Base-by-base conservation (phyloP, 2,329 filamentous ascomycete genomes). In the Coleophoma crateriformis region DNA sequence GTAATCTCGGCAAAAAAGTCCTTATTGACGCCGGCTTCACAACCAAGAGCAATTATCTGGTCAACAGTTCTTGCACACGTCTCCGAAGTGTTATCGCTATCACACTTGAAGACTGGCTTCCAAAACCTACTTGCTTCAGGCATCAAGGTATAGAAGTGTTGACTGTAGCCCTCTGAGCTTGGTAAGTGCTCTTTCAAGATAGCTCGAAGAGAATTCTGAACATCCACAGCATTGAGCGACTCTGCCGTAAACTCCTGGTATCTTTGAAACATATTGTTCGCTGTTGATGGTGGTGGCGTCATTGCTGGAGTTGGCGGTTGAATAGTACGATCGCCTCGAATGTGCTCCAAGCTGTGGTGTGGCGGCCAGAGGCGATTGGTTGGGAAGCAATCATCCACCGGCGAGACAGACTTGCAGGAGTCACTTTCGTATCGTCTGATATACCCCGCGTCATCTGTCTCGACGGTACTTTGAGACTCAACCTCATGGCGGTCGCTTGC, bases 11-110 rank as follows among this genome's bases (percentile, higher is more conserved):
- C 66, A 6, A 74, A 66, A 45, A 79, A 77, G 2, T 73, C 71
- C 52, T 69, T 74, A 32, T 71, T 71, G 1, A 84, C 79, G 2
- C 72, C 75, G 20, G 69, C 68, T 54, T 85, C 78, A 4, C 74
- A 72, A 3, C 82, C 81, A 17, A 85, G 68, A 2, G 81, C 81
- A 12, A 85, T 62, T 3, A 85, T 80, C 45, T 83, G 71, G 55
- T 84, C 79, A 12, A 81, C 64, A 35, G 69, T 71, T 33, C 70
- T 67, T 12, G 64, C 64, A 27, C 68, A 64, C 5, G 64, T 50
- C 7, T 52, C 52, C 45, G 51, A 39, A 33, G 35, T 50, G 3
- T 52, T 47, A 15, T 44, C 49, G 10, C 56, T 51, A 19, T 59
- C 55, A 42, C 57, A 59, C 20, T 54, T 53, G 39, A 67, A 65